Percentiles rank a stretch among this genome's conserved stretches.
These are phyloP conservation scores for Pseudopyricularia cyperi DNA, from an alignment of 2,329 filamentous ascomycete genomes.

Conservation along the genomic window DNA sequence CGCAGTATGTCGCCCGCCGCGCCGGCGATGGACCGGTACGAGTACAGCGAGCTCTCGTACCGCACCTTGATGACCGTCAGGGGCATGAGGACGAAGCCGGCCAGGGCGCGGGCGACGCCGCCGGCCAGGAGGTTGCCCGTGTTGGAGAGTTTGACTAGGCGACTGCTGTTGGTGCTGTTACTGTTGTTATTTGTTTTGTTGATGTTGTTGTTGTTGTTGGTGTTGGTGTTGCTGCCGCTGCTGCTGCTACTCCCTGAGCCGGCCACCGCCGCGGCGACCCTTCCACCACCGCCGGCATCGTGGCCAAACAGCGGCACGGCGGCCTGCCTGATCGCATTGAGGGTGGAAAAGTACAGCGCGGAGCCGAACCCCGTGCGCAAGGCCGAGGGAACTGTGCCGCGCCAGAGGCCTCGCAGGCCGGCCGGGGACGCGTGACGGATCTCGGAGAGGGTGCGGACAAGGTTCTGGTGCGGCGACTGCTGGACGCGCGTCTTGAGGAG, in stretches of 20 bases:
- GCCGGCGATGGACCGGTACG: constrained; percentile 61
- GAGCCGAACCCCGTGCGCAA: constrained; percentile 86
- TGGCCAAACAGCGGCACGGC: constrained; percentile 26
- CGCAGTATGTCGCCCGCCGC: constrained; percentile 64
- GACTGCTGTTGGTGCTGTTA: constrained; percentile 40
- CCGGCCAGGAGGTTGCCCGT: constrained; percentile 77
- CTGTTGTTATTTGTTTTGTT: constrained; percentile 4
- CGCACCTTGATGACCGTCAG: constrained; percentile 94
- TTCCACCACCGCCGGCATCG: not conserved
- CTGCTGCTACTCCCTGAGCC: constrained; percentile 7
- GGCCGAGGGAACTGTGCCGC: constrained; percentile 84
- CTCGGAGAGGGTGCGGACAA: constrained; percentile 53
- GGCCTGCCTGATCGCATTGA: constrained; percentile 70
- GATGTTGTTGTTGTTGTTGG: constrained; percentile 3
- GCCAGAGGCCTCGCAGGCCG: constrained; percentile 56
- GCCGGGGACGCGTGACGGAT: constrained; percentile 36
- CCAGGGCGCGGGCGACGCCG: constrained; percentile 69
- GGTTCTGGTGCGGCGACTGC: constrained; percentile 61
- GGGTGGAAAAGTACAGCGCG: constrained; percentile 82
- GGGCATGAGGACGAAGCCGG: constrained; percentile 88
- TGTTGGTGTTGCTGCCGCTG: constrained; percentile 2
- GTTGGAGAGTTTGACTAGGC: constrained; percentile 70
- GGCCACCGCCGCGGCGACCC: not conserved
- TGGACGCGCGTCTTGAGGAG: constrained; percentile 94
- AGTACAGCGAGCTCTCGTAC: constrained; percentile 80